Evolutionary conservation across 2,329 filamentous ascomycete genomes (phyloP).

Genomic region (Epichloe glyceriae): DNA sequence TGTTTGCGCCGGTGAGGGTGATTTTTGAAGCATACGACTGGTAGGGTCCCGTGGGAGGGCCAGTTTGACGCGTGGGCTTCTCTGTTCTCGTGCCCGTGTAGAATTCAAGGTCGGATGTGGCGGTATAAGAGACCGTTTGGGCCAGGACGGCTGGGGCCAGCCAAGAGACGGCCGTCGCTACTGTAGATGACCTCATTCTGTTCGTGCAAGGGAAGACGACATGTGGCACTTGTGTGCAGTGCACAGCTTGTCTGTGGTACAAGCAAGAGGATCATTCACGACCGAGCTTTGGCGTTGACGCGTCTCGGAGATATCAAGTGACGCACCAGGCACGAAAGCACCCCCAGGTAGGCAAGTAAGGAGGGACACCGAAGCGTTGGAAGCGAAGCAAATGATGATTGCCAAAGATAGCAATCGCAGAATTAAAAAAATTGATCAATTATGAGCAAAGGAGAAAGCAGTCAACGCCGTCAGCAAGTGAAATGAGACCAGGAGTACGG

Average conservation of each 20-base stretch:
- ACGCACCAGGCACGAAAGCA: not conserved
- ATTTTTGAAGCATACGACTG: constrained; percentile 28
- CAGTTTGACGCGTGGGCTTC: constrained; percentile 22
- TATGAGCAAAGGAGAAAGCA: not conserved
- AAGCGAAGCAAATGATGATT: too few species aligned
- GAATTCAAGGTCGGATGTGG: constrained; percentile 23
- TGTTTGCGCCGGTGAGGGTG: constrained; percentile 25
- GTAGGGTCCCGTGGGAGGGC: constrained; percentile 33
- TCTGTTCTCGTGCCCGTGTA: constrained; percentile 24
- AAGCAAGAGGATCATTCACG: not conserved
- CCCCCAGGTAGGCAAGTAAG: not conserved
- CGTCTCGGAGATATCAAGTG: not conserved
- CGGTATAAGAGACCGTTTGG: constrained; percentile 17
- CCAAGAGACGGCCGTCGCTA: constrained; percentile 4
- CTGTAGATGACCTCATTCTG: constrained; percentile 14
- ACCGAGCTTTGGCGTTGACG: not conserved
- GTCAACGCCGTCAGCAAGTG: not conserved
- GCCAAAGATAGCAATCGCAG: too few species aligned
- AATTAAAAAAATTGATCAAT: too few species aligned
- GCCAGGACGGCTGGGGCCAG: constrained; percentile 13
- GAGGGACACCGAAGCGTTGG: not conserved
- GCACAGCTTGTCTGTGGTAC: not conserved
- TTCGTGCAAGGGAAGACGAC: not conserved
- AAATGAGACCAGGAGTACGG: too few species aligned
- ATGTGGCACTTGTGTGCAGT: not conserved